A percentile compares a stretch with the other conserved stretches of the same genome.
phyloP scores from a whole-genome alignment of 129 eudicot species.

The Ambrosia artemisiifolia region DNA sequence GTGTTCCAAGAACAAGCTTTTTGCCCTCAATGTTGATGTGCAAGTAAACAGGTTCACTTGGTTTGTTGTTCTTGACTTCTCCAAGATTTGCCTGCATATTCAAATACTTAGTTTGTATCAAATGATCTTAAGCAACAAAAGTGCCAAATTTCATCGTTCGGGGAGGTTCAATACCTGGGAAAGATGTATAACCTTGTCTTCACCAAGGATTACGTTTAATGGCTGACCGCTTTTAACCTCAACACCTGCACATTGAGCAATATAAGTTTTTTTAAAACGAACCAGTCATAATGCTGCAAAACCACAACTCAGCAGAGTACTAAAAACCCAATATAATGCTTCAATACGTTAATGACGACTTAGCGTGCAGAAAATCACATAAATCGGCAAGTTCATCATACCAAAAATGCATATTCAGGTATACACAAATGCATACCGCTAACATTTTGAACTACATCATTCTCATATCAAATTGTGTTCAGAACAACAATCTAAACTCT shows the following conservation, averaged over 20 bases:
- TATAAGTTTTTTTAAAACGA: not conserved
- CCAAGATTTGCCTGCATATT: slow-evolving; percentile 67
- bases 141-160: not conserved
- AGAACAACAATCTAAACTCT: too few species aligned
- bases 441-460: too few species aligned
- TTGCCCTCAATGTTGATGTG: slow-evolving; percentile 48
- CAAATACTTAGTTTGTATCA: not conserved
- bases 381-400: not conserved
- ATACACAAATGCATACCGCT: not conserved
- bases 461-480: too few species aligned
- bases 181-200: slow-evolving; percentile 62
- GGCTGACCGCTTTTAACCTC: slow-evolving; percentile 71
- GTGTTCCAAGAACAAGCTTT: slow-evolving; percentile 79
- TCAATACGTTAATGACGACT: not conserved
- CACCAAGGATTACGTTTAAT: slow-evolving; percentile 46
- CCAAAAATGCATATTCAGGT: not conserved
- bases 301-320: not conserved
- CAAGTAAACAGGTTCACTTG: slow-evolving; percentile 52
- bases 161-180: slow-evolving; percentile 55
- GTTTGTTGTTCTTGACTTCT: slow-evolving; percentile 54
- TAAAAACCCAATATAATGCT: not conserved
- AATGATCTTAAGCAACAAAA: not conserved
- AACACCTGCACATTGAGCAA: slow-evolving; percentile 34
- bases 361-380: not conserved
- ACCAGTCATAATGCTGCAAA: not conserved